Percentiles rank a stretch among this genome's conserved stretches.
Evolutionary conservation across 768 basidiomycete species (phyloP).

Genomic region (Mrakia gelida): DNA sequence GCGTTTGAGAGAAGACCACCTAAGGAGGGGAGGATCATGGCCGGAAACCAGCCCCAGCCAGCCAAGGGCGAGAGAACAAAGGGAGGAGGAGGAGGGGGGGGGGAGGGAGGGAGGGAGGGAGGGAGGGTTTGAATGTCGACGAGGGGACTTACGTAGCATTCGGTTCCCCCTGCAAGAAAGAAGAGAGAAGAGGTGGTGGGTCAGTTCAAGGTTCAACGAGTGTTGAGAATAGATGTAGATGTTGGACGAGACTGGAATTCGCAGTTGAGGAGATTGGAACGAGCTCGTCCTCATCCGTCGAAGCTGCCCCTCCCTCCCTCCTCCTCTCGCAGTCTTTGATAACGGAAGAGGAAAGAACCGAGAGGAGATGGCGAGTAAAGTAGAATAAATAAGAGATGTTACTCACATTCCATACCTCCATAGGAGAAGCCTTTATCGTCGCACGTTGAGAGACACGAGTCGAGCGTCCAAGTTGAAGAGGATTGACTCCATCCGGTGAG

Average conservation of each 20-base stretch:
- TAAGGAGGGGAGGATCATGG: constrained; percentile 13
- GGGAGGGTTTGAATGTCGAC: neutral
- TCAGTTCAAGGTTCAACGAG: too few species aligned
- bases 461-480: constrained; percentile 3
- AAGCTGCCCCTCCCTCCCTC: neutral
- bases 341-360: too few species aligned
- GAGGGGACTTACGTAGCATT: constrained; percentile 9
- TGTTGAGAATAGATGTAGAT: too few species aligned
- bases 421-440: neutral
- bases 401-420: constrained; percentile 26
- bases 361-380: neutral
- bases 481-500: neutral
- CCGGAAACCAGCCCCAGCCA: neutral
- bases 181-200: neutral
- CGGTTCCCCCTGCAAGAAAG: neutral
- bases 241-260: too few species aligned
- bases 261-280: too few species aligned
- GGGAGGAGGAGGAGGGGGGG: neutral
- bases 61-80: neutral
- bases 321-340: neutral
- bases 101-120: neutral
- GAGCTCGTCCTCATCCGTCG: neutral
- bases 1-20: neutral
- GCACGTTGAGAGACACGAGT: neutral
- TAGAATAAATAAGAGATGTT: too few species aligned